phyloP scores from a whole-genome alignment of 768 basidiomycete genomes.

The Inosperma sp. region DNA sequence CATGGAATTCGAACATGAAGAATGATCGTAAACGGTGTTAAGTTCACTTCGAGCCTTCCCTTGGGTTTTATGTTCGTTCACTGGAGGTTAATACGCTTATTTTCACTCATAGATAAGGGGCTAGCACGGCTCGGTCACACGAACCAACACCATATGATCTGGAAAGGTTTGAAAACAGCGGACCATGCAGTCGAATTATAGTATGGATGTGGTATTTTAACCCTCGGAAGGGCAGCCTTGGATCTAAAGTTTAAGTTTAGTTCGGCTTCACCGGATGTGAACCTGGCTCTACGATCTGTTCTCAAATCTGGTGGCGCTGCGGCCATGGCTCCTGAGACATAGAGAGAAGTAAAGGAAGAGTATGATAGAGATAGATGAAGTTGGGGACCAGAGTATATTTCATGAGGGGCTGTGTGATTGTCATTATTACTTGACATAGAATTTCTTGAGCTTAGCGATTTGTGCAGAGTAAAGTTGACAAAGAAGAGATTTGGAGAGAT shows the following conservation, averaged over 20 bases:
- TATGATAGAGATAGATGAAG: neutral
- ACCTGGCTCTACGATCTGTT: neutral
- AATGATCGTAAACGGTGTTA: too few relatives aligned
- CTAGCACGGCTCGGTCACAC: neutral
- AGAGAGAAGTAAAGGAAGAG: conserved; percentile 4
- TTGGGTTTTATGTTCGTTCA: too few relatives aligned
- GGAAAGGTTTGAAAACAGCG: conserved; percentile 2
- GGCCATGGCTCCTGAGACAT: neutral
- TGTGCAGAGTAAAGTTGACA: conserved; percentile 4
- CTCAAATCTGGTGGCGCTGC: conserved; percentile 10
- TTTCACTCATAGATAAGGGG: neutral
- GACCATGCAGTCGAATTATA: neutral
- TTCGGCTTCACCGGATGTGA: neutral
- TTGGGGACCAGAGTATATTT: conserved; percentile 2
- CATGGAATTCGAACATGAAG: too few relatives aligned
- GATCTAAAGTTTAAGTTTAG: conserved; percentile 9
- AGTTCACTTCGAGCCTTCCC: too few relatives aligned
- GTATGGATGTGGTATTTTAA: neutral
- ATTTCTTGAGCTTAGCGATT: neutral
- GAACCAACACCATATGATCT: conserved; percentile 5
- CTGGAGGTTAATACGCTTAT: neutral
- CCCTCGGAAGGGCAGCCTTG: conserved; percentile 2
- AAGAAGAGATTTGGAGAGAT: neutral
- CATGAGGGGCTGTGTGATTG: conserved; percentile 8
- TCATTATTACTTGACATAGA: conserved; percentile 3